Conservation (phyloP, 2,329 filamentous ascomycete species). For the Colletotrichum sp. region DNA sequence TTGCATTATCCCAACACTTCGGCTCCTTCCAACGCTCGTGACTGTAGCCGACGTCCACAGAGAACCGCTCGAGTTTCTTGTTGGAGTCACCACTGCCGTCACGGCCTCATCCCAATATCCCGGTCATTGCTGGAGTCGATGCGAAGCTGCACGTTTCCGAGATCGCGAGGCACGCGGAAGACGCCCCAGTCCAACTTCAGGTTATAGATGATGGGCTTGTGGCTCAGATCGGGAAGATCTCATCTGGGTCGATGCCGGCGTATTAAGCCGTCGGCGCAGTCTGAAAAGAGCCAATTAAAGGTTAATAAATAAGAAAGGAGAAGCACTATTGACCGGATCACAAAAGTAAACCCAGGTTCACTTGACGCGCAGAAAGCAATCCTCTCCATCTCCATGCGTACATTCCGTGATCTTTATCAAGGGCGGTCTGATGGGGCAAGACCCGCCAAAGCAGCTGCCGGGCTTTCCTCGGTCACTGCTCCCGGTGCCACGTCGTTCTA, state of each 20-base stretch:
- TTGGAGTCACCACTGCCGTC: background rate
- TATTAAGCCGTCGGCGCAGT: background rate
- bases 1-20: accelerated
- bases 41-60: background rate
- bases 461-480: background rate
- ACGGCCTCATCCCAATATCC: background rate
- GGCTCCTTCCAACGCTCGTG: background rate
- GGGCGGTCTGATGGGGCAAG: background rate
- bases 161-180: background rate
- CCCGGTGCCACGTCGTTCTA: too few species aligned
- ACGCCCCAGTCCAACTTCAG: accelerated
- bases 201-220: background rate
- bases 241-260: background rate
- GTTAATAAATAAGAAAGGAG: accelerated
- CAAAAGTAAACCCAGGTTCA: background rate
- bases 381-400: too few species aligned
- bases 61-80: background rate
- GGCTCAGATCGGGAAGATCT: background rate
- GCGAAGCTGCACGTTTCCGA: background rate
- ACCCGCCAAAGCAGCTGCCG: background rate
- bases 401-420: too few species aligned
- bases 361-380: too few species aligned
- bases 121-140: too few species aligned
- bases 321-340: background rate
- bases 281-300: accelerated